Evolutionary conservation across 2,329 filamentous ascomycete genomes (phyloP), one percentile per base, ranked within the genome.

Genomic region (Exophiala mesophila): DNA sequence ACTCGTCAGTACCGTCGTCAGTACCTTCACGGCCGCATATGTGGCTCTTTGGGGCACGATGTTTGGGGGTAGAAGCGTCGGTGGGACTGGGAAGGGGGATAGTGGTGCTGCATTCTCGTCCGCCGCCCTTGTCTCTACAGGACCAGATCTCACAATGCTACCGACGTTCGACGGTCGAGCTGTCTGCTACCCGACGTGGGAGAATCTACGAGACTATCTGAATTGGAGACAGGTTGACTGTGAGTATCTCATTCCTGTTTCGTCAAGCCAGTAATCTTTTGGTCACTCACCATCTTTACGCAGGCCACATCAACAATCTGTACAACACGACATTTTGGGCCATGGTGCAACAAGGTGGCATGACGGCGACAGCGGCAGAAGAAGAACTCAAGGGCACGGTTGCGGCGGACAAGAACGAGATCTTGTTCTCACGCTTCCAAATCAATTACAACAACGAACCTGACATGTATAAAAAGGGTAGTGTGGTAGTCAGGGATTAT

Each of bases 401-500:
- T 1, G 78, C 89, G 3, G 73, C 80, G 2, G 88, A 97, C 58
- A 98, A 98, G 69, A 92, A 98, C 59, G 92, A 98, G 69, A 94
- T 98, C 15, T 69, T 98, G 10, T 98, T 92, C 63, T 85, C 82
- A 2, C 76, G 76, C 18, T 97, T 95, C 63, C 78, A 82, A 2
- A 89, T 97, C 61, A 98, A 98, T 66, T 98, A 98, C 68, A 98
- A 98, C 65, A 92, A 95, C 54, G 92, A 98, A 63, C 80, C 80
- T 0, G 88, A 94, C 50, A 88, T 96, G 12, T 95, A 79, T 64
- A 92, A 83, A 63, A 98, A 97, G 63, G 92, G 92, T 3, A 97
- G 87, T 53, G 83, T 96, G 2, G 66, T 97, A 4, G 92, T 89
- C 62, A 77, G 89, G 56, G 85, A 92, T 80, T 88, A 86, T 59